Evolutionary conservation across 768 basidiomycete species (phyloP).

Genomic region (Psilocybe azurescens): DNA sequence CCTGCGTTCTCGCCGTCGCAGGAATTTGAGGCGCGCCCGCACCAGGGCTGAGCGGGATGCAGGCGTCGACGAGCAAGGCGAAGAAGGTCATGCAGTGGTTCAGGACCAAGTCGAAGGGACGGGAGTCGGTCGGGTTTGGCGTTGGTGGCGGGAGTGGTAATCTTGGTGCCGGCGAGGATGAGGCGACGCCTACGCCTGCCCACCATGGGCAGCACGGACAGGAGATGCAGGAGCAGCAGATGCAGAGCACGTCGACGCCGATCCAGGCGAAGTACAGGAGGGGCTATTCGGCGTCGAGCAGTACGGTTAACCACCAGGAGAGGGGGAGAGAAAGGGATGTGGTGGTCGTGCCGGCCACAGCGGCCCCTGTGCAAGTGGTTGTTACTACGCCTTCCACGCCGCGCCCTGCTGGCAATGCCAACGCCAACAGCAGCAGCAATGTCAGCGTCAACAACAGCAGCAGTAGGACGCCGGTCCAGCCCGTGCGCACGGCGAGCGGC

Average conservation of each 20-base stretch:
- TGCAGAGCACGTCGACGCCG: not conserved
- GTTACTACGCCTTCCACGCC: conserved; percentile 42
- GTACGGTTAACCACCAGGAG: conserved; percentile 34
- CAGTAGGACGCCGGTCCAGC: conserved; percentile 27
- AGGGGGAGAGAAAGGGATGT: not conserved
- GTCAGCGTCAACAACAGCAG: too few relatives aligned
- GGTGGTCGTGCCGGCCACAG: not conserved
- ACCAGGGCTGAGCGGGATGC: conserved; percentile 37
- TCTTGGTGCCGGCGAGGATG: conserved; percentile 17
- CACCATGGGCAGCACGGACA: conserved; percentile 14
- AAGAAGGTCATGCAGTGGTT: conserved; percentile 99
- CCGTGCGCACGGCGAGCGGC: conserved; percentile 49
- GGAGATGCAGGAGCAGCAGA: not conserved
- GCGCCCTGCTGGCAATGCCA: conserved; percentile 23
- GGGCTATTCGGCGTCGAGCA: conserved; percentile 37
- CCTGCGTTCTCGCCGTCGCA: conserved; percentile 23
- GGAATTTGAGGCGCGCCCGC: conserved; percentile 31
- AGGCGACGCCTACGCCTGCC: conserved; percentile 29
- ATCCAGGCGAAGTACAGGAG: conserved; percentile 28
- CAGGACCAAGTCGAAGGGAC: conserved; percentile 68
- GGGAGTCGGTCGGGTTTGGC: conserved; percentile 40
- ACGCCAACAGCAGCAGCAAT: too few relatives aligned
- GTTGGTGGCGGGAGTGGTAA: conserved; percentile 20
- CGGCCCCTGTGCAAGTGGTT: conserved; percentile 41
- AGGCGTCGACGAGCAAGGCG: conserved; percentile 85